Evolutionary conservation across 2,329 filamentous ascomycete genomes (phyloP), one percentile per base, ranked within the genome.

Genomic region (Claviceps pazoutovae): DNA sequence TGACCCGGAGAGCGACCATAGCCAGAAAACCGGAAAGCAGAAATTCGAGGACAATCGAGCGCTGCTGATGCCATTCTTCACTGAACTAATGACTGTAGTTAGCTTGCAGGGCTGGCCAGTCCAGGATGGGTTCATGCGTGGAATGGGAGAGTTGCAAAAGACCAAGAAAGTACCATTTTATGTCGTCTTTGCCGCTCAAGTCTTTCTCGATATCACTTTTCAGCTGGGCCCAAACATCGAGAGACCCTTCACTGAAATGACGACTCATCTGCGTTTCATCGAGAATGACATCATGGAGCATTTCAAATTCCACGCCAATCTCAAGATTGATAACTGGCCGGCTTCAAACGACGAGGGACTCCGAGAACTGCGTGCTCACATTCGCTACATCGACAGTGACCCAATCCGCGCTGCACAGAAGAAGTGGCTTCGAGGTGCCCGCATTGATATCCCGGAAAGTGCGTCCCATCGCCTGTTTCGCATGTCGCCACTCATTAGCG

Each of bases 181-280:
- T 53, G 58, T 67, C 8, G 58, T 66, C 1, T 74, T 73, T 51
- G 68, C 68, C 8, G 59, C 63, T 4, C 69, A 73, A 46, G 52
- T 70, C 11, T 68, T 67, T 52, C 64, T 74, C 4, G 71, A 74
- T 43, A 66, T 71, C 37, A 63, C 69, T 14, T 62, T 69, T 51
- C 50, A 55, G 2, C 55, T 71, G 2, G 54, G 65, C 14, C 53
- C 53, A 30, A 11, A 47, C 1, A 52, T 53, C 14, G 37, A 51
- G 6, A 30, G 45, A 9, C 45, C 53, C 0, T 59, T 58, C 38
- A 14, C 26, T n/a, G 45, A 41, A 30, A 36, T 50, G 49, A n/a
- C 14, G 19, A 17, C 9, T 1, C 17, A 37, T 14, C 17, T 50
- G 39, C 19, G 21, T 21, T 50, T 50, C 17, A 50, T 50, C 19